A percentile compares a stretch with the other conserved stretches of the same genome.
These are phyloP conservation scores for Chlorella variabilis DNA, from an alignment of 163 green algal genomes.

Conservation along the genomic window DNA sequence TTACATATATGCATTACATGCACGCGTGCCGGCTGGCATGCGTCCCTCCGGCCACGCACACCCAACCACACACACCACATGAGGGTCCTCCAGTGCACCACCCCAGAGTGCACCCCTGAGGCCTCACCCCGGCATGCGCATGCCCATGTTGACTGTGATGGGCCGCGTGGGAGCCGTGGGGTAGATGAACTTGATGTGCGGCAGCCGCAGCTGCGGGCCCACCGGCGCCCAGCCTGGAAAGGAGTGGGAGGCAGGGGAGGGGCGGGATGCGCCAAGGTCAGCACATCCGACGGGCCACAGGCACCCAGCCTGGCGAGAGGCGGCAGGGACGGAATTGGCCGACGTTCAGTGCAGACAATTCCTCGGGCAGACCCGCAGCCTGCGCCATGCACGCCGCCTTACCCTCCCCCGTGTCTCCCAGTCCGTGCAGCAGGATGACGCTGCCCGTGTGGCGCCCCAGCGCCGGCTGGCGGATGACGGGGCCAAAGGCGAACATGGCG, in stretches of 20 bases:
- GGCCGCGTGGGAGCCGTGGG: slow-evolving; percentile 61
- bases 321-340: no score
- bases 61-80: no score
- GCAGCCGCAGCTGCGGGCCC: slow-evolving; percentile 43
- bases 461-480: slow-evolving; percentile 27
- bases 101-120: neutral
- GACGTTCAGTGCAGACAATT: no score
- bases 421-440: slow-evolving; percentile 81
- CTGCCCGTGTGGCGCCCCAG: slow-evolving; percentile 60
- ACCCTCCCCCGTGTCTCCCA: slow-evolving; percentile 71
- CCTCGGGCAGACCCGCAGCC: no score
- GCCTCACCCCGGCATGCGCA: slow-evolving; percentile 52
- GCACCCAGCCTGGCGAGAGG: neutral
- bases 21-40: no score
- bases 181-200: slow-evolving; percentile 70
- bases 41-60: no score
- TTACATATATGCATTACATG: no score
- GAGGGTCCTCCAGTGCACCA: neutral
- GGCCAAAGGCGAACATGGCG: slow-evolving; percentile 5
- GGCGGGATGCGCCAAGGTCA: neutral
- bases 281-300: neutral
- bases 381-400: slow-evolving; percentile 42
- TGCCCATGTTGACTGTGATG: slow-evolving; percentile 67
- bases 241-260: no score
- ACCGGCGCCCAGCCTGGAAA: slow-evolving; percentile 47